Evolutionary conservation across 805 yeast species (phyloP).

Genomic region (Wickerhamiella alocasiicola): DNA sequence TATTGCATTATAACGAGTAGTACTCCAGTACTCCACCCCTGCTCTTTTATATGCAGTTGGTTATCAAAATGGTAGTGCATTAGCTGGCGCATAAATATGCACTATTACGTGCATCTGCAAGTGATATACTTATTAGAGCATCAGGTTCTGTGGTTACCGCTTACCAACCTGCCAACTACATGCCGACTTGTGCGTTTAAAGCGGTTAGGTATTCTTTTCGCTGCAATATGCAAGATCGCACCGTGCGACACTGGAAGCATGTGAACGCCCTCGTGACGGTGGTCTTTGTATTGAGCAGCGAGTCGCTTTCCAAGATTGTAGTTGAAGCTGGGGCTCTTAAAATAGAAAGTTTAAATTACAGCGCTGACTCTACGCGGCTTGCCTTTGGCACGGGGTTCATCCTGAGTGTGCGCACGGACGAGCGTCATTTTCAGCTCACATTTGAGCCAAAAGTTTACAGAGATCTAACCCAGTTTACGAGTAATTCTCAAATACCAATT

Average conservation of each 20-base stretch:
- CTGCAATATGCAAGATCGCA: neutral
- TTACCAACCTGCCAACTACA: conserved; percentile 1
- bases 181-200: neutral
- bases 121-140: neutral
- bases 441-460: neutral
- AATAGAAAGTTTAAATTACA: neutral
- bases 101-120: neutral
- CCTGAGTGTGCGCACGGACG: neutral
- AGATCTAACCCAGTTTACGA: neutral
- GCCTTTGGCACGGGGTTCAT: neutral
- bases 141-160: conserved; percentile 2
- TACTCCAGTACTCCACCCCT: too few species aligned
- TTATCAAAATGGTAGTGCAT: neutral
- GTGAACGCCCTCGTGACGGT: neutral
- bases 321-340: neutral
- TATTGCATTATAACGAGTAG: neutral
- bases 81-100: neutral
- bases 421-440: neutral
- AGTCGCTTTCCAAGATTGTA: neutral
- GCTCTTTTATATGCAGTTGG: neutral
- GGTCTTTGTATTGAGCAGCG: neutral
- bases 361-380: neutral
- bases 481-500: neutral
- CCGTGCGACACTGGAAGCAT: neutral
- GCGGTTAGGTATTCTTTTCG: neutral